Base-by-base conservation (phyloP, 75 land plant genomes). In the Chamaecyparis obtusa region DNA sequence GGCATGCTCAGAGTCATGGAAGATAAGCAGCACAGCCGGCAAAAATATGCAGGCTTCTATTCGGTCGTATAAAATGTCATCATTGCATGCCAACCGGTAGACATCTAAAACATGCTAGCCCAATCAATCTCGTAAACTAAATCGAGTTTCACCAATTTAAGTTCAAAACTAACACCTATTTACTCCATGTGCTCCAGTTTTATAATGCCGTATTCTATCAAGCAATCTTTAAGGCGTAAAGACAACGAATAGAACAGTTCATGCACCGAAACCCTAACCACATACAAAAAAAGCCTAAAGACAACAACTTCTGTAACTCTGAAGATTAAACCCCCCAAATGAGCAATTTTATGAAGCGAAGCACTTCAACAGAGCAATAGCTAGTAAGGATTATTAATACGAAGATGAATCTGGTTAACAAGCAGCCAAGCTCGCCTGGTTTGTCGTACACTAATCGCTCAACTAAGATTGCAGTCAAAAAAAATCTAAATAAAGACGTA, bases 1-100 rank as follows among this genome's bases (percentile, higher is more conserved):
- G 32, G 36, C 76, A 72, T 72, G 76, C 76, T 72, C 76, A 72
- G 76, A 72, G 76, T 72, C 76, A 72, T 72, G 76, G 76, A 72
- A 72, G 76, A 24, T 72, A 11, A 72, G 32, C 10, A 72, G 2
- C 76, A 72, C 76, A 30, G 76, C 76, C 76, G 8, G 76, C 76
- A 32, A 72, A 32, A 72, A 72, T 9, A 72, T 11, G 76, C 76
- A 2, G 76, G 76, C 76, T 72, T 72, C 76, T 32, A 72, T 72
- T 2, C 15, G 0, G 13, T 33, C 3, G 13, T 72, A 30, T 11
- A 11, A 6, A 44, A 33, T 72, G 36, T 72, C 76, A 72, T 72
- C 76, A 72, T 72, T 13, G 76, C 76, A 72, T 72, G 76, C 36
- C 33, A 8, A 5, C 24, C 71, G 10, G 54, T 14, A 11, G 54